Evolutionary conservation across 2,329 filamentous ascomycete genomes (phyloP).

Genomic region (Aspergillus tamarii): DNA sequence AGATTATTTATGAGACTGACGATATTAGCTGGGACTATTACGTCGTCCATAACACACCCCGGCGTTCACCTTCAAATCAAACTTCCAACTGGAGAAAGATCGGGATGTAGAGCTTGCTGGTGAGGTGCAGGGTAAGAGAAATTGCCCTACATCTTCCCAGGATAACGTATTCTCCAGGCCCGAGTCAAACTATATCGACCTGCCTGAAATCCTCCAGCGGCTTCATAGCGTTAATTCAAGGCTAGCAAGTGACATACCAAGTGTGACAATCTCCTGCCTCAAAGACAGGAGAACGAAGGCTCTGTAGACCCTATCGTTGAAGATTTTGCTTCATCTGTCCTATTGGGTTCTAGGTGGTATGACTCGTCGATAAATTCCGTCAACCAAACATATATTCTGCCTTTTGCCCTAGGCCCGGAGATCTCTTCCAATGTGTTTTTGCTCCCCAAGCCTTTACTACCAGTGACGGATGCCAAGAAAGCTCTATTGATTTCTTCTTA

Average conservation of each 20-base stretch:
- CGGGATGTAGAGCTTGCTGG: background rate
- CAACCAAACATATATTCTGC: background rate
- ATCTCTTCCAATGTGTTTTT: background rate
- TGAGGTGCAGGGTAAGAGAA: background rate
- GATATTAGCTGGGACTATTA: background rate
- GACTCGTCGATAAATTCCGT: background rate
- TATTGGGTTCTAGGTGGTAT: no score
- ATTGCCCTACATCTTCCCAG: background rate
- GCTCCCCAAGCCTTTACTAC: background rate
- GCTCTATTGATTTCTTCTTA: constrained; percentile 15
- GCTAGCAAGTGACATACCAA: background rate
- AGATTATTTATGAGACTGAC: background rate
- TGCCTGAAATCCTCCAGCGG: background rate
- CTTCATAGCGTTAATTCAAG: background rate
- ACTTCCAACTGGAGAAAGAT: background rate
- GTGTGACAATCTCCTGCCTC: background rate
- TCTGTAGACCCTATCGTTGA: background rate
- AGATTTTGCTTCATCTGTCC: background rate
- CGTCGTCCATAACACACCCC: background rate
- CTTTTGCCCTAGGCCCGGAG: background rate
- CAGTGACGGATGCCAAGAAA: constrained; percentile 4
- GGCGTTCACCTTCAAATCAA: background rate
- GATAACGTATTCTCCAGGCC: background rate
- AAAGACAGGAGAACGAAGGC: background rate
- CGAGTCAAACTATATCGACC: background rate